Conservation (phyloP, 2,329 filamentous ascomycete species). For the Fusarium sp. region DNA sequence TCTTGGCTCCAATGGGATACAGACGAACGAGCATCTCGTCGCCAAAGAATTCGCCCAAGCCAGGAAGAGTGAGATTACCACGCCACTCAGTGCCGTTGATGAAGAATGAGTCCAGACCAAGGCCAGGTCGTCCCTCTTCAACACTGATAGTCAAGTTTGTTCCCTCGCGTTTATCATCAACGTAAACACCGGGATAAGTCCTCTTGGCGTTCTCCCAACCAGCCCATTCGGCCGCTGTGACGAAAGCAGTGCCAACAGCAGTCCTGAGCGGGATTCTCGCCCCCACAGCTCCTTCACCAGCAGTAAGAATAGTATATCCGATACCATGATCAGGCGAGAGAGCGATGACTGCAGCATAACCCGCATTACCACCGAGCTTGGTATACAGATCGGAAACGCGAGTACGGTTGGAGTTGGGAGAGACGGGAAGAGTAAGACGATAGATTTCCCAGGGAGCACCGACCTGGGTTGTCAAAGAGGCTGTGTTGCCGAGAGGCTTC, state of each 20-base stretch:
- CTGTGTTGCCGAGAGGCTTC: slow-evolving; percentile 39
- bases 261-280: slow-evolving; percentile 35
- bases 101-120: slow-evolving; percentile 13
- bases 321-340: slow-evolving; percentile 36
- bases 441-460: slow-evolving; percentile 42
- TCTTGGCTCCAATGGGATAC: background rate
- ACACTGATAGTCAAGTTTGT: slow-evolving; percentile 39
- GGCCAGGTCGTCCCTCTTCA: slow-evolving; percentile 24
- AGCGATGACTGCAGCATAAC: slow-evolving; percentile 21
- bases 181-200: slow-evolving; percentile 35
- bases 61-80: background rate
- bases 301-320: slow-evolving; percentile 45
- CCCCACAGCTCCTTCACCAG: slow-evolving; percentile 34
- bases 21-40: background rate
- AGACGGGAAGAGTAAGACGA: slow-evolving; percentile 32
- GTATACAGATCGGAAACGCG: slow-evolving; percentile 37
- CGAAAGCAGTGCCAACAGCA: slow-evolving; percentile 28
- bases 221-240: slow-evolving; percentile 38
- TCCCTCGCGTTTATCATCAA: background rate
- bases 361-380: slow-evolving; percentile 26
- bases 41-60: background rate
- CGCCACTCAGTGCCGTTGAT: background rate
- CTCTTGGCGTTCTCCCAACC: slow-evolving; percentile 33
- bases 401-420: slow-evolving; percentile 38
- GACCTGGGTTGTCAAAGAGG: slow-evolving; percentile 28